Evolutionary conservation across 2,329 filamentous ascomycete species (phyloP), one percentile per base, ranked within the genome.

Genomic region (Arthrinium phaeospermum): DNA sequence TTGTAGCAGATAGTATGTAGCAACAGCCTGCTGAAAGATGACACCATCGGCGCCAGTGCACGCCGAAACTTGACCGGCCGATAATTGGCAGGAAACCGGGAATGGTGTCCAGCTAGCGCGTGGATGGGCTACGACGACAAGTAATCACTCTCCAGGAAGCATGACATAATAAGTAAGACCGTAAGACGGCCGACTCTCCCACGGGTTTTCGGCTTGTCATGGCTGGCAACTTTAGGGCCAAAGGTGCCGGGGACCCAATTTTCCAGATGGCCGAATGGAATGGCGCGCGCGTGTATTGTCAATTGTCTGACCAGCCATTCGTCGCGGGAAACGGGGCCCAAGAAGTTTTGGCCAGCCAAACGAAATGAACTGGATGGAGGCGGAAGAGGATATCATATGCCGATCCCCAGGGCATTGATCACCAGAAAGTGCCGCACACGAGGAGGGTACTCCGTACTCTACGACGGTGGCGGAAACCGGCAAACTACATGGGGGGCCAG

Each of bases 201-300:
- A 64, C 57, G 67, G 67, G 49, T 69, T 49, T 22, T 69, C 67
- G 67, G 67, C 67, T 69, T 46, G 44, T 46, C 45, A 13, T 49
- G 24, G 67, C 24, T 49, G 67, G 45, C 44, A 49, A 22, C 34
- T 49, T 27, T 47, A 49, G 67, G 34, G 45, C 44, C 10, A 49
- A 69, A 49, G 24, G n/a, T 49, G 45, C 67, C 67, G 67, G 67
- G 12, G 67, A 69, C 44, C 67, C 67, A 69, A 24, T 69, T 69
- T 49, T 69, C 27, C 27, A 34, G 19, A 24, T 34, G 37, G 67
- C 67, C 67, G 67, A 69, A 37, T 41, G 57, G 34, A 41, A n/a
- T 64, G 34, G 34, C 19, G 19, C 53, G 16, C 19, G 51, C 30
- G 51, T 22, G 27, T 30, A 30, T 30, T 30, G 27, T 30, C 27